Percentiles rank a stretch among this genome's conserved stretches.
Evolutionary conservation across 225 moss, liverwort and hornwort genomes (phyloP).

Genomic region (Sphagnum contortum): DNA sequence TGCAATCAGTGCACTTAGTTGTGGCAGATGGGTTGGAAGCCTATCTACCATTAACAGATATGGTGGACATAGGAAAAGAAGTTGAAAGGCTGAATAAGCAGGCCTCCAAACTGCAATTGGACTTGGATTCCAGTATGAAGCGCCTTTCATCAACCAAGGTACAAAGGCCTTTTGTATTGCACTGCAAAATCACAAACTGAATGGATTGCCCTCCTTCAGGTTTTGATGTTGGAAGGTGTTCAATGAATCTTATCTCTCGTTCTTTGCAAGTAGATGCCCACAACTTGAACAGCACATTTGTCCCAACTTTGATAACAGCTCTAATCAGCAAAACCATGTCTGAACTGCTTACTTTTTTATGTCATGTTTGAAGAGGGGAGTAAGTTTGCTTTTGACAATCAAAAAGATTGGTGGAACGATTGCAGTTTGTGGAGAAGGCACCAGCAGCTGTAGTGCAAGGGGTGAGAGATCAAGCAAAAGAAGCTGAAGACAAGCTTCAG

Average conservation of each 20-base stretch:
- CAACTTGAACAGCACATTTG: too few relatives aligned
- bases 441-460: conserved; percentile 66
- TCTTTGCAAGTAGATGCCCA: too few relatives aligned
- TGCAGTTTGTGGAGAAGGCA: conserved; percentile 85
- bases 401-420: too few relatives aligned
- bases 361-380: too few relatives aligned
- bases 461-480: conserved; percentile 61
- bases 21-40: conserved; percentile 76
- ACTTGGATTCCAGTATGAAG: conserved; percentile 69
- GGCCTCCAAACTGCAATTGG: conserved; percentile 55
- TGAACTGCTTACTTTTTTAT: too few relatives aligned
- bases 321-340: too few relatives aligned
- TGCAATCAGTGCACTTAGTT: conserved; percentile 75
- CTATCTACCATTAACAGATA: conserved; percentile 66
- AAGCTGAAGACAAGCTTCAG: conserved; percentile 68
- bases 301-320: too few relatives aligned
- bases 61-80: conserved; percentile 78
- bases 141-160: conserved; percentile 70
- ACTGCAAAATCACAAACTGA: neutral
- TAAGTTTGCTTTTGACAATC: too few relatives aligned
- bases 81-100: conserved; percentile 59
- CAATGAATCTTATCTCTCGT: too few relatives aligned
- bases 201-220: neutral
- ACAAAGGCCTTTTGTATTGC: conserved; percentile 1
- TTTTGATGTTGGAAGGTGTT: too few relatives aligned